Evolutionary conservation across 441 rosid species (phyloP).

Genomic region (Populus tomentosa): DNA sequence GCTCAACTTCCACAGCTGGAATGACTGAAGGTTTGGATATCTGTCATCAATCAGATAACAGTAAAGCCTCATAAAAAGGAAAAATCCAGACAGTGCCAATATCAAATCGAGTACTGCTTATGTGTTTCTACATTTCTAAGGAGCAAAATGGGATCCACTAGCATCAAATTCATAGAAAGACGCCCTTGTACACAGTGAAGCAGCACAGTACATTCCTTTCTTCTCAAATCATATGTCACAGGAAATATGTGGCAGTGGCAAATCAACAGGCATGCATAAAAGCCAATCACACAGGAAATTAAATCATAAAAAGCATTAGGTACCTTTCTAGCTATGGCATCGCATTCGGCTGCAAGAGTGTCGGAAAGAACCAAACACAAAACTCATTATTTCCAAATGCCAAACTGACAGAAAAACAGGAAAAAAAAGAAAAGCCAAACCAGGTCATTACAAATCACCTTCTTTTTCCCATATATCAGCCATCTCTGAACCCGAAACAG

Average conservation of each 20-base stretch:
- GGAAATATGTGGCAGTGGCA: not conserved
- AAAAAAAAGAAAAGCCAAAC: not conserved
- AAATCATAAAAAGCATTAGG: not conserved
- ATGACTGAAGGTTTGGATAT: conserved; percentile 50
- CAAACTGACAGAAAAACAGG: not conserved
- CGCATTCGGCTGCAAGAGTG: conserved; percentile 39
- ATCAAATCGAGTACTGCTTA: not conserved
- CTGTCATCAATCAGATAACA: conserved; percentile 14
- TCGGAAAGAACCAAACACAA: conserved; percentile 4
- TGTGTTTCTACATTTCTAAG: not conserved
- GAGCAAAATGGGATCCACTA: not conserved
- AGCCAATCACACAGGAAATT: not conserved
- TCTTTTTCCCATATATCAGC: conserved; percentile 62
- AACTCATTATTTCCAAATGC: not conserved
- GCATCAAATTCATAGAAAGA: not conserved
- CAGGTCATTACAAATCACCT: conserved; percentile 26
- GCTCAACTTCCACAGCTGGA: conserved; percentile 89
- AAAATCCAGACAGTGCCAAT: not conserved
- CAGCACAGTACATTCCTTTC: not conserved
- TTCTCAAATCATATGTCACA: not conserved
- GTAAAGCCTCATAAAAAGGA: not conserved
- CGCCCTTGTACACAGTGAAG: not conserved
- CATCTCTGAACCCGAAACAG: conserved; percentile 39
- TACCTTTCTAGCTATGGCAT: conserved; percentile 48
- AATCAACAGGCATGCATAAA: not conserved